phyloP scores from a whole-genome alignment of 495 filamentous ascomycete genomes.

The Aspergillus funiculosus region DNA sequence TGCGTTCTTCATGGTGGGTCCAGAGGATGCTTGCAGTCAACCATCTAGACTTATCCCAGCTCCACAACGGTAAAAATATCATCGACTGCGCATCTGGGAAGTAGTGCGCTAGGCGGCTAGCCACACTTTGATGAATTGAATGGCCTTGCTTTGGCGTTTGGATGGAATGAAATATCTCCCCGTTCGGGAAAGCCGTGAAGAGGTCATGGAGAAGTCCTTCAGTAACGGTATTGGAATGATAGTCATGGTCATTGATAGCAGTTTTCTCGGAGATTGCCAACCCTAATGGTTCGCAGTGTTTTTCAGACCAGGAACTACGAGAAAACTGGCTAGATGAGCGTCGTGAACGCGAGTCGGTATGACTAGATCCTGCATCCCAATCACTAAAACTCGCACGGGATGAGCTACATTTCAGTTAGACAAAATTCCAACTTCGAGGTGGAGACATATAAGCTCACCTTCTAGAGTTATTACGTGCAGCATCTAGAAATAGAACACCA shows the following conservation, averaged over 20 bases:
- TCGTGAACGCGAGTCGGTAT: not conserved
- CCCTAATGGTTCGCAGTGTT: constrained; percentile 14
- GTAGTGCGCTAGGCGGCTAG: constrained; percentile 10
- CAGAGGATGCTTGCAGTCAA: constrained; percentile 56
- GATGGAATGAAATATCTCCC: constrained; percentile 25
- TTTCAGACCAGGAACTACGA: constrained; percentile 11
- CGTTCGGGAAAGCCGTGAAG: constrained; percentile 26
- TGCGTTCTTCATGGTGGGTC: constrained; percentile 43
- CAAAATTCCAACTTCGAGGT: not conserved
- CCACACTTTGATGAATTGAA: constrained; percentile 4
- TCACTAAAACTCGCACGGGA: constrained; percentile 13
- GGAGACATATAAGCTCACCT: constrained; percentile 9
- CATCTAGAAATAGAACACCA: constrained; percentile 33
- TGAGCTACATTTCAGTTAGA: constrained; percentile 1
- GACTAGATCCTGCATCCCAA: constrained; percentile 5
- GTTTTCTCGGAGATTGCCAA: not conserved
- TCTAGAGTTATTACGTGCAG: constrained; percentile 18
- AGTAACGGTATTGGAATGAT: not conserved
- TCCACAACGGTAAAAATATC: constrained; percentile 57
- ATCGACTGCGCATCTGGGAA: constrained; percentile 51
- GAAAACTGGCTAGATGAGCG: constrained; percentile 7
- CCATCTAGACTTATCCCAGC: constrained; percentile 56
- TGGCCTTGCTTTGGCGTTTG: not conserved
- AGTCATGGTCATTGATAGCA: not conserved
- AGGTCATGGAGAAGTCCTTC: constrained; percentile 25